Percentiles rank a stretch among this genome's conserved stretches.
Evolutionary conservation across 345 rosid genomes (phyloP).

Genomic region (Corymbia maculata): DNA sequence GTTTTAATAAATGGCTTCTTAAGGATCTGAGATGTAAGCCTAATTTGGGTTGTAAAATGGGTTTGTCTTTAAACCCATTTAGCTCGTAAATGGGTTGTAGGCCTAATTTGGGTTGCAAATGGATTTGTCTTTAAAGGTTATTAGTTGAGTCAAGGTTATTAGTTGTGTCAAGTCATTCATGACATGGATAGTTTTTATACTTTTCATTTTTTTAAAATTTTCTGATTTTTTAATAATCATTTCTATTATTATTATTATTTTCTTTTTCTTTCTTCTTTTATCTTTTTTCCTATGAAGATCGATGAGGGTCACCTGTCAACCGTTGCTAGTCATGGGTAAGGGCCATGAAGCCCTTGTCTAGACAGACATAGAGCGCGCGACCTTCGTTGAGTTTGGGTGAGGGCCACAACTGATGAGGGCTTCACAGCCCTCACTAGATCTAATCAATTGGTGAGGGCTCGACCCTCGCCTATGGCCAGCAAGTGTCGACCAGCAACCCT

Average conservation of each 20-base stretch:
- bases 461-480: neutral
- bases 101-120: neutral
- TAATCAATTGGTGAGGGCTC: neutral
- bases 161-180: neutral
- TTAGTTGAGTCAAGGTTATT: neutral
- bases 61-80: neutral
- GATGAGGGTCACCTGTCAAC: accelerated
- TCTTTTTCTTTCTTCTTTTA: too few relatives aligned
- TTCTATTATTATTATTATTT: too few relatives aligned
- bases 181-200: too few relatives aligned
- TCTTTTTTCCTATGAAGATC: neutral
- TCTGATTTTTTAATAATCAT: neutral
- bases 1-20: too few relatives aligned
- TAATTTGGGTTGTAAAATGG: neutral
- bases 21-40: neutral
- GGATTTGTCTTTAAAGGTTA: neutral
- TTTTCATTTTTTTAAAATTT: too few relatives aligned
- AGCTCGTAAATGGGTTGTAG: neutral
- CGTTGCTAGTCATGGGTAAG: neutral
- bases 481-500: too few relatives aligned
- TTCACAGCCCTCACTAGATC: neutral
- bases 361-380: neutral
- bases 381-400: neutral
- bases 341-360: neutral
- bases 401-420: neutral